phyloP scores from a whole-genome alignment of 768 basidiomycete genomes.

The Leccinum longicurvipes region DNA sequence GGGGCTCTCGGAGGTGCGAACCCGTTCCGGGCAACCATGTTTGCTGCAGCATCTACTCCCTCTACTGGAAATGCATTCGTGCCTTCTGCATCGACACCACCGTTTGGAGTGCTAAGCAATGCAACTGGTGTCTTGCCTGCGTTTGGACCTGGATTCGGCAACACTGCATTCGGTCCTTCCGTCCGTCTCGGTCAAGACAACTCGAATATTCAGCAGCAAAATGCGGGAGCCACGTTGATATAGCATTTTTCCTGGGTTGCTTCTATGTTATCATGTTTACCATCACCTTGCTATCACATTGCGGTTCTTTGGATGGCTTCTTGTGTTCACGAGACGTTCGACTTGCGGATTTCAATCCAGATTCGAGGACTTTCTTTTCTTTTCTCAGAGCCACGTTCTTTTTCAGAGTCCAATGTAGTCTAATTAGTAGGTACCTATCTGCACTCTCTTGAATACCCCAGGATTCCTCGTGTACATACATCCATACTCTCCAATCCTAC shows the following conservation, averaged over 20 bases:
- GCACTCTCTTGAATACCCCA: conserved; percentile 18
- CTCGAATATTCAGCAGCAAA: conserved; percentile 37
- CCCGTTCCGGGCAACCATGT: conserved; percentile 67
- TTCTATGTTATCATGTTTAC: neutral
- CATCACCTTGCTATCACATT: neutral
- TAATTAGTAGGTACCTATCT: conserved; percentile 13
- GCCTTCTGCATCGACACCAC: conserved; percentile 27
- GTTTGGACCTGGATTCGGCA: conserved; percentile 18
- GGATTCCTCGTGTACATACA: too few relatives aligned
- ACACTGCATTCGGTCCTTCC: conserved; percentile 21
- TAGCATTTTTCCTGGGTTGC: conserved; percentile 24
- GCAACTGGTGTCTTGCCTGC: conserved; percentile 1
- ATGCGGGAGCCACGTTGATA: conserved; percentile 47
- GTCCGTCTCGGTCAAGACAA: conserved; percentile 15
- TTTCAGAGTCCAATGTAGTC: conserved; percentile 18
- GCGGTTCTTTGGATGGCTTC: conserved; percentile 5
- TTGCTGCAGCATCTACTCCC: conserved; percentile 33
- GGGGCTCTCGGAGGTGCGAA: conserved; percentile 50
- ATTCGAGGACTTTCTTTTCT: conserved; percentile 4
- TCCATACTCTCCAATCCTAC: too few relatives aligned
- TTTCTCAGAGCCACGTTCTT: conserved; percentile 8
- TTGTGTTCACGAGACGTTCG: neutral
- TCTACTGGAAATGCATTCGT: conserved; percentile 4
- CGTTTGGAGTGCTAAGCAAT: conserved; percentile 21
- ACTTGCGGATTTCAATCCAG: conserved; percentile 10